phyloP scores from a whole-genome alignment of 768 basidiomycete species.

The Collybiopsis luxurians region DNA sequence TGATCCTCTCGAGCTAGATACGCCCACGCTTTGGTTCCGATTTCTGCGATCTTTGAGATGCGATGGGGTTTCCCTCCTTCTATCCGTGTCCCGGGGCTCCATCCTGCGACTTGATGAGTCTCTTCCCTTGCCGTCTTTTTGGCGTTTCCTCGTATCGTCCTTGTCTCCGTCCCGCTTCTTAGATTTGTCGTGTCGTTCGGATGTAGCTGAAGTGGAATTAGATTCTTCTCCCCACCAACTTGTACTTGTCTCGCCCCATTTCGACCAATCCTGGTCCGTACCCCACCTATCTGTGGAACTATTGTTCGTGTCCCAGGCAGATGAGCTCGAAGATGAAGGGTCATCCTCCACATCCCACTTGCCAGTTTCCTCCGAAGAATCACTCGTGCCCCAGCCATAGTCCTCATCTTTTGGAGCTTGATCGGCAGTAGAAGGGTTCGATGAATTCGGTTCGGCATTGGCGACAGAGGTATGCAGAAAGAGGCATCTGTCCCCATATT shows the following conservation, averaged over 20 bases:
- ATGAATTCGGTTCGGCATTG: not conserved
- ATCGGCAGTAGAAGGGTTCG: slow-evolving; percentile 17
- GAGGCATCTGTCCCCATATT: not conserved
- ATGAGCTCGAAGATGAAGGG: slow-evolving; percentile 14
- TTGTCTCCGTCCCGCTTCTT: not conserved
- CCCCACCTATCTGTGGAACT: not conserved
- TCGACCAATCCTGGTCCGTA: not conserved
- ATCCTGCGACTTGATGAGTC: too few relatives aligned
- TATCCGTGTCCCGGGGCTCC: too few relatives aligned
- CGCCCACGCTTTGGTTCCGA: too few relatives aligned
- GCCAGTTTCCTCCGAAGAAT: not conserved
- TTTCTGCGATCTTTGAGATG: not conserved
- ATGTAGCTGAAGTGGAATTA: not conserved
- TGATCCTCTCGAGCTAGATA: too few relatives aligned
- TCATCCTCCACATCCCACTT: slow-evolving; percentile 10
- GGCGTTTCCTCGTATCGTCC: too few relatives aligned
- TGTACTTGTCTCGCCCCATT: not conserved
- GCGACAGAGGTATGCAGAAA: not conserved
- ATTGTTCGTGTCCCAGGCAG: slow-evolving; percentile 8
- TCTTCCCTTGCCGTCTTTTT: too few relatives aligned
- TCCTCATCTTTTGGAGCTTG: slow-evolving; percentile 6
- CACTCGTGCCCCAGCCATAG: not conserved
- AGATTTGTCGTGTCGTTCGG: too few relatives aligned
- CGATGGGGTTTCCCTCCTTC: not conserved
- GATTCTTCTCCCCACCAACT: not conserved